phyloP scores from a whole-genome alignment of 768 basidiomycete species.

The Russula earlei region DNA sequence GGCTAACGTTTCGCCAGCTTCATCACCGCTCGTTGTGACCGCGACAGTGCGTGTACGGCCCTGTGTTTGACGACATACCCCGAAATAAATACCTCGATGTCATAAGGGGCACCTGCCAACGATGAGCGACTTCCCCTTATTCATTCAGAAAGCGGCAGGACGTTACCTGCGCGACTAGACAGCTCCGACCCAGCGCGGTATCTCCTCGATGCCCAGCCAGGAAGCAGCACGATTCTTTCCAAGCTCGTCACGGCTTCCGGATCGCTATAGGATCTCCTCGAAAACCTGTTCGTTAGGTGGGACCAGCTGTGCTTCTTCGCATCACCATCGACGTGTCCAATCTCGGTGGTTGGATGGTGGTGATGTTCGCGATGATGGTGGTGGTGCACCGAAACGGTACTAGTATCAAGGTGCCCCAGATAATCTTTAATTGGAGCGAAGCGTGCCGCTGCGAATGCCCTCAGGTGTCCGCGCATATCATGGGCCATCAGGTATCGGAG shows the following conservation, averaged over 20 bases:
- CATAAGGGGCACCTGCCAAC: constrained; percentile 44
- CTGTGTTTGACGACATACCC: constrained; percentile 63
- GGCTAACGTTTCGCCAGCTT: constrained; percentile 62
- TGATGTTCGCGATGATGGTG: not conserved
- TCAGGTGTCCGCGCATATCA: constrained; percentile 26
- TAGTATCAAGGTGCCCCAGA: constrained; percentile 29
- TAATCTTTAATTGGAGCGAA: constrained; percentile 40
- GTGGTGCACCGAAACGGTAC: not conserved
- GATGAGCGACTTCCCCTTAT: not conserved
- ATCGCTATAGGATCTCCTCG: constrained; percentile 20
- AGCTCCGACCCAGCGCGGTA: constrained; percentile 27
- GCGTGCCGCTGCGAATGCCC: constrained; percentile 25
- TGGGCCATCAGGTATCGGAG: constrained; percentile 22
- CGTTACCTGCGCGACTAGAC: constrained; percentile 23
- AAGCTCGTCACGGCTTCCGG: constrained; percentile 20
- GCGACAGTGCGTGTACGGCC: constrained; percentile 49
- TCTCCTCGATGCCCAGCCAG: constrained; percentile 67
- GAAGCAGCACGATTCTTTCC: constrained; percentile 57
- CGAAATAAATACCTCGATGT: constrained; percentile 64
- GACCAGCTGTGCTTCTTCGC: constrained; percentile 39
- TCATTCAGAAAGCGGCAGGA: constrained; percentile 8
- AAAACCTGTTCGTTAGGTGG: constrained; percentile 48
- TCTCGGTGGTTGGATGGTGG: constrained; percentile 18
- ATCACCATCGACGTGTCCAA: constrained; percentile 20
- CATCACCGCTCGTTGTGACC: constrained; percentile 70